Evolutionary conservation across 805 yeast species (phyloP).

Genomic region (Metschnikowia vanudenii): DNA sequence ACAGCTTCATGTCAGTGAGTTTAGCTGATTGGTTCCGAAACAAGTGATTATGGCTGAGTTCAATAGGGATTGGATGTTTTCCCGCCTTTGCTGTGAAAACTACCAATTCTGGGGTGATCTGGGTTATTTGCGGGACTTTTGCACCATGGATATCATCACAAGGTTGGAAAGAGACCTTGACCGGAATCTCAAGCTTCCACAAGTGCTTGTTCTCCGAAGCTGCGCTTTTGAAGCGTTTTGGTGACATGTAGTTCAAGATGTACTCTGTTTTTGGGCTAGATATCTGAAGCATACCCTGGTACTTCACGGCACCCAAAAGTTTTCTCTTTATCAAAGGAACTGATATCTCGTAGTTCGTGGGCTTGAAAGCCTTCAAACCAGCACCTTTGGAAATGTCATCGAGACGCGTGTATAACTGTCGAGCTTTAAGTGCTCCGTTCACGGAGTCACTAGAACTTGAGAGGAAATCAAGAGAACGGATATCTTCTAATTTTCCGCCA

Average conservation of each 20-base stretch:
- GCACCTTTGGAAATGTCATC: constrained; percentile 3
- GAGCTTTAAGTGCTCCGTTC: constrained; percentile 10
- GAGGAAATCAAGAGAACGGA: neutral
- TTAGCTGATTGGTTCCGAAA: constrained; percentile 26
- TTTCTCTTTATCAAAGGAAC: constrained; percentile 31
- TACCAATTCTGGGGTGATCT: constrained; percentile 30
- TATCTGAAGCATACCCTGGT: constrained; percentile 33
- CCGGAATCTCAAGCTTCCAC: constrained; percentile 29
- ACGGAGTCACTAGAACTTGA: neutral
- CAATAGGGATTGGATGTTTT: constrained; percentile 34
- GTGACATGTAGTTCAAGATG: constrained; percentile 25
- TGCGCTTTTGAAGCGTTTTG: constrained; percentile 18
- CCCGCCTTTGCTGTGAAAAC: constrained; percentile 33
- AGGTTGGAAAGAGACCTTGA: constrained; percentile 29
- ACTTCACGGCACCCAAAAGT: constrained; percentile 30
- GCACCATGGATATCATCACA: constrained; percentile 18
- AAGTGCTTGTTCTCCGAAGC: constrained; percentile 5
- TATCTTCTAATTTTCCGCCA: neutral
- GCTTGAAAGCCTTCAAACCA: neutral
- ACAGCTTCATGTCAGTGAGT: constrained; percentile 7
- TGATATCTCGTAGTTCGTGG: constrained; percentile 27
- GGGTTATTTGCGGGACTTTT: constrained; percentile 6
- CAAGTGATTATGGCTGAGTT: constrained; percentile 34
- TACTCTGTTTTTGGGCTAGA: constrained; percentile 33
- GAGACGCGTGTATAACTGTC: constrained; percentile 18